Evolutionary conservation across 345 rosid genomes (phyloP).

Genomic region (Ricinus communis): DNA sequence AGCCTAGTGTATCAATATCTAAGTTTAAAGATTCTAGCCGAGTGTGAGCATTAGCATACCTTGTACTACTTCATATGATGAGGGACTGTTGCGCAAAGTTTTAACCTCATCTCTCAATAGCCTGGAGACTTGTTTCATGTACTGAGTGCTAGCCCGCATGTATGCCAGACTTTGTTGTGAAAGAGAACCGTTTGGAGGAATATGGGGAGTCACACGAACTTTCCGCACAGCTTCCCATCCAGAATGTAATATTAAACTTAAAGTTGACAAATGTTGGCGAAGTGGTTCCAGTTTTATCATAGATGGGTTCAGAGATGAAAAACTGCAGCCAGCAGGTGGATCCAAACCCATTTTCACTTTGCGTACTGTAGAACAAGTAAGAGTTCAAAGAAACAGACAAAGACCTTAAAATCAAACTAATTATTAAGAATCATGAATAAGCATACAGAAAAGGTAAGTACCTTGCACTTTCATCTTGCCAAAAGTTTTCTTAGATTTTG

Average conservation of each 20-base stretch:
- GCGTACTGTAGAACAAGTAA: conserved; percentile 19
- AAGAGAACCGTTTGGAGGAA: conserved; percentile 23
- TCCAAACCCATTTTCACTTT: conserved; percentile 31
- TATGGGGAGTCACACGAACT: conserved; percentile 20
- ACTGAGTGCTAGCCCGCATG: conserved; percentile 24
- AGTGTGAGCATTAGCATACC: conserved; percentile 11
- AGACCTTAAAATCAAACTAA: not conserved
- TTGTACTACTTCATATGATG: conserved; percentile 25
- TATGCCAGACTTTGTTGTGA: conserved; percentile 27
- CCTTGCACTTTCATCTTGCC: conserved; percentile 37
- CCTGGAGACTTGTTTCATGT: conserved; percentile 26
- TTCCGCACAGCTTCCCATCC: conserved; percentile 27
- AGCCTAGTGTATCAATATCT: too few species aligned
- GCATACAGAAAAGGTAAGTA: not conserved
- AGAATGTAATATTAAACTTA: conserved; percentile 18
- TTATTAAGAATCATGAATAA: not conserved
- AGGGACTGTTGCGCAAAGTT: conserved; percentile 18
- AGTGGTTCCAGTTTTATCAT: conserved; percentile 16
- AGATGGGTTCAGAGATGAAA: conserved; percentile 13
- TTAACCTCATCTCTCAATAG: conserved; percentile 15
- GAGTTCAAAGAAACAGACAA: not conserved
- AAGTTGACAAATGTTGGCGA: conserved; percentile 14
- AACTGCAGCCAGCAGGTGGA: conserved; percentile 27
- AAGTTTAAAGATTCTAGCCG: too few species aligned
- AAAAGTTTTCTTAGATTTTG: conserved; percentile 20